Conservation (phyloP, 1,139 yeast genomes). For the Geotrichum klebahnii region DNA sequence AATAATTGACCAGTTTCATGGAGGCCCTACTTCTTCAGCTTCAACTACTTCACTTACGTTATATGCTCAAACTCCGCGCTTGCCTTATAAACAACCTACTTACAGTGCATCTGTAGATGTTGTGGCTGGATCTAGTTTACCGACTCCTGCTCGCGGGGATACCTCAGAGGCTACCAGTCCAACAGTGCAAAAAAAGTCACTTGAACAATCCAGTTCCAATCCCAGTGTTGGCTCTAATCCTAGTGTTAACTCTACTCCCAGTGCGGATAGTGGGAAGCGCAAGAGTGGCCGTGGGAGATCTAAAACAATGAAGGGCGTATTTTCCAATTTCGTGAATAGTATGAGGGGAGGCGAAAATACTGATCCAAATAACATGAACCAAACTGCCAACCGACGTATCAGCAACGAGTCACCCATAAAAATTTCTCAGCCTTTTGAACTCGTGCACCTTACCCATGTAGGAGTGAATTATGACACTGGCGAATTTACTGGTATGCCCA, state of each 20-base stretch:
- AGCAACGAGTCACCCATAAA: conserved; percentile 46
- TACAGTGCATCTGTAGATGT: conserved; percentile 15
- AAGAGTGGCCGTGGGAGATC: conserved; percentile 30
- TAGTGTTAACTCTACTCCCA: no score
- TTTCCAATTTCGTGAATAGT: conserved; percentile 48
- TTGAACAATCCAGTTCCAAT: no score
- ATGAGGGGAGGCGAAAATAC: conserved; percentile 35
- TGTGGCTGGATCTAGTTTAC: conserved; percentile 13
- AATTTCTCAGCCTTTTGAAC: conserved; percentile 85
- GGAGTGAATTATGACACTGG: conserved; percentile 82
- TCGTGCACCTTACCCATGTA: conserved; percentile 89
- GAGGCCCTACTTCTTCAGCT: conserved; percentile 8
- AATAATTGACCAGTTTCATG: conserved; percentile 25
- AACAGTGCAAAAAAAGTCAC: no score
- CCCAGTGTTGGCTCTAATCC: no score
- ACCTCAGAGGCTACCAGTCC: conserved; percentile 17
- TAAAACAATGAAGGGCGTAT: conserved; percentile 49
- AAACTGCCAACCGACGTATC: conserved; percentile 9
- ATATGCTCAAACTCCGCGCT: conserved; percentile 10
- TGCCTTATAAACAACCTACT: conserved; percentile 12
- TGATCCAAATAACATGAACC: conserved; percentile 1
- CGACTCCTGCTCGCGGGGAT: conserved; percentile 16
- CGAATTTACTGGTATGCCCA: conserved; percentile 83
- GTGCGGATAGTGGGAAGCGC: conserved; percentile 24
- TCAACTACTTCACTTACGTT: conserved; percentile 15